These are phyloP conservation scores for Coffea eugenioides DNA, from an alignment of 257 asterid species.

Conservation along the genomic window DNA sequence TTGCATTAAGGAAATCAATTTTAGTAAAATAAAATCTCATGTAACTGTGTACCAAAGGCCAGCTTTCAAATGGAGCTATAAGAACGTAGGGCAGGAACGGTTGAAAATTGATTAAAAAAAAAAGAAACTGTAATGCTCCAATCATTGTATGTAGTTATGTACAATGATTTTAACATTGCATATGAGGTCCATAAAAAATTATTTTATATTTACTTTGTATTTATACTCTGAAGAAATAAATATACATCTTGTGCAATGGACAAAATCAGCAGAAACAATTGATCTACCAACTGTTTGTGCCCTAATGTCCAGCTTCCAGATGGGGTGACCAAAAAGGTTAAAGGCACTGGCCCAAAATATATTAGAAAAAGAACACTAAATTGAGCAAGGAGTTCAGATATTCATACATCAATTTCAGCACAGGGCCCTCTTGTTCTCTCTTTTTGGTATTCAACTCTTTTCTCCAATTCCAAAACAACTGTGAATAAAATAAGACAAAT, in stretches of 20 bases:
- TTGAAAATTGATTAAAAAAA: too few relatives aligned
- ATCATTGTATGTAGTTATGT: too few relatives aligned
- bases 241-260: too few relatives aligned
- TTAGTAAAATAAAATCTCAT: neutral
- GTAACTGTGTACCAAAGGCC: neutral
- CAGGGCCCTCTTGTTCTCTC: neutral
- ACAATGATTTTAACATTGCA: too few relatives aligned
- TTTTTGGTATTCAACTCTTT: neutral
- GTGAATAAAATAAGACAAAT: neutral
- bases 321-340: neutral
- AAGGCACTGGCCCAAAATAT: neutral
- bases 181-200: too few relatives aligned
- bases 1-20: neutral
- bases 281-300: too few relatives aligned
- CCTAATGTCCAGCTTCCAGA: neutral
- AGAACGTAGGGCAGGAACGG: too few relatives aligned
- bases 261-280: too few relatives aligned
- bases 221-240: too few relatives aligned
- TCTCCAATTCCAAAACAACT: neutral
- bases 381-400: neutral
- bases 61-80: neutral
- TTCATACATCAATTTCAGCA: slow-evolving; percentile 14
- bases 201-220: too few relatives aligned
- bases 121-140: too few relatives aligned
- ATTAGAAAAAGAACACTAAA: neutral